Evolutionary conservation across 495 filamentous ascomycete genomes (phyloP), one percentile per base, ranked within the genome.

Genomic region (Talaromyces ruber): DNA sequence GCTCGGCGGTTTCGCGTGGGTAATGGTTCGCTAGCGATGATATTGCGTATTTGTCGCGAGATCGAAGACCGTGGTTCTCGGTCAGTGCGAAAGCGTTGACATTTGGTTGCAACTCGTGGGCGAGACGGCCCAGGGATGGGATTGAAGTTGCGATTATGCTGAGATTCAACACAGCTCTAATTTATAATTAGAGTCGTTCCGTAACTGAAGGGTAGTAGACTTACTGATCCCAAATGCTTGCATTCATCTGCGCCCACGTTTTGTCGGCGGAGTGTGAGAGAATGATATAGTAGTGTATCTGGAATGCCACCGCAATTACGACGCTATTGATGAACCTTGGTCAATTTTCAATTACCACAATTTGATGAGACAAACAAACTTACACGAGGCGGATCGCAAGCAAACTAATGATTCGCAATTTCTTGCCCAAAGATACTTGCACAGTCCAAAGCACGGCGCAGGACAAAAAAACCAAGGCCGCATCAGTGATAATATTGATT

Each of bases 81-180:
- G 68, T 70, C n/a, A 75, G 64, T 25, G 70, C 70, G 28, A 72
- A 74, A 47, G 59, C 59, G 28, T 47, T 47, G 12, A 60, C 43
- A 16, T 47, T 60, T 11, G 59, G 59, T 16, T 73, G 67, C 2
- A 75, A 64, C 21, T 71, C 70, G n/a, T 69, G 68, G 47, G 73
- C 68, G n/a, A 75, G 69, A 53, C 70, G 71, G 61, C 72, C 73
- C 25, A 75, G 68, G n/a, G 73, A 71, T 18, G 73, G 73, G 6
- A 75, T 45, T 47, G 71, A 72, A 24, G 73, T 69, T 29, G 67
- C 62, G n/a, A 65, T 69, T 34, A 75, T 55, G 18, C 68, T 65
- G 9, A 66, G 64, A 52, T 72, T 72, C 66, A 72, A 66, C 60
- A 68, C 65, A 18, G 63, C 59, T 55, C 65, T 68, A 29, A 56